These are phyloP conservation scores for Globisporangium spinosum DNA, from an alignment of 352 stramenopile species.

Conservation along the genomic window DNA sequence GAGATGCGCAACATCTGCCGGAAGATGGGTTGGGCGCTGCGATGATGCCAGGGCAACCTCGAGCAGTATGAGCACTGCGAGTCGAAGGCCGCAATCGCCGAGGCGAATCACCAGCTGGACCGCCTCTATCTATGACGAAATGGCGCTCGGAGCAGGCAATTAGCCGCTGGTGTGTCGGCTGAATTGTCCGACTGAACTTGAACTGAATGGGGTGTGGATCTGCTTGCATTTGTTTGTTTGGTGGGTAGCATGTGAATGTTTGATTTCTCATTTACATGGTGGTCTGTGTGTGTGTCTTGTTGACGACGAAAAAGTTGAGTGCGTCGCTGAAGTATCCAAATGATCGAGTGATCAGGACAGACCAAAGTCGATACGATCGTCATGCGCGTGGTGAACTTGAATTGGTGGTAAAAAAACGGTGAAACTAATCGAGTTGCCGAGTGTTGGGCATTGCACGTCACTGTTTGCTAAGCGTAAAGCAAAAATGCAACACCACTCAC, in stretches of 20 bases:
- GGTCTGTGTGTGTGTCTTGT: not conserved
- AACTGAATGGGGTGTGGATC: not conserved
- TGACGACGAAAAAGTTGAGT: too few relatives aligned
- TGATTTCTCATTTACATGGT: not conserved
- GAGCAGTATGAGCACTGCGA: not conserved
- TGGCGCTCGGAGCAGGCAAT: not conserved
- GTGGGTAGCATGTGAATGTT: too few relatives aligned
- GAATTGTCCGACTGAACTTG: too few relatives aligned
- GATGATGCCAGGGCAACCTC: too few relatives aligned
- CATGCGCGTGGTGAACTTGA: too few relatives aligned
- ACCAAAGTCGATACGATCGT: not conserved
- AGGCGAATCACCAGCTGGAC: not conserved
- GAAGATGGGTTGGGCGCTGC: too few relatives aligned
- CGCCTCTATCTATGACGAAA: not conserved
- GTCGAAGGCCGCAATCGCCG: not conserved
- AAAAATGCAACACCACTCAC: too few relatives aligned
- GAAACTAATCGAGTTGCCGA: not conserved
- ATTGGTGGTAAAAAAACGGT: too few relatives aligned
- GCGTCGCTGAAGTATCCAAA: not conserved
- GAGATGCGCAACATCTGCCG: too few relatives aligned
- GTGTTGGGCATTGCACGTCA: not conserved
- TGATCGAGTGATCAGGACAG: not conserved
- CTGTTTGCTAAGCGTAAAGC: not conserved
- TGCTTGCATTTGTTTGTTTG: not conserved
- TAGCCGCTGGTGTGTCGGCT: not conserved